These are phyloP conservation scores for Mollisiaceae sp. DNA, from an alignment of 2,329 filamentous ascomycete species.

Conservation along the genomic window DNA sequence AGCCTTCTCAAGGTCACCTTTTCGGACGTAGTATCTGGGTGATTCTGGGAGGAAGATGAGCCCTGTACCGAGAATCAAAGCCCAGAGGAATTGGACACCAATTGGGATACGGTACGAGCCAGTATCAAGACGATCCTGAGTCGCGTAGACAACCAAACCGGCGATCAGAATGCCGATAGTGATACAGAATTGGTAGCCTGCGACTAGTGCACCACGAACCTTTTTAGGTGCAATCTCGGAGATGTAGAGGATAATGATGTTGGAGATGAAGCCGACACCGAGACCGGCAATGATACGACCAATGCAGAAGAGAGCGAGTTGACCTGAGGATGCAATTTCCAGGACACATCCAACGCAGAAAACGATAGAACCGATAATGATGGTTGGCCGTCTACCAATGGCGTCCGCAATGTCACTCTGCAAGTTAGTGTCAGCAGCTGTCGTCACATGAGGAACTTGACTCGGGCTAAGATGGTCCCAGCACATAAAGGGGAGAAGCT, in stretches of 20 bases:
- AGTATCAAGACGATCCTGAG: slow-evolving; percentile 64
- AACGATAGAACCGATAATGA: slow-evolving; percentile 28
- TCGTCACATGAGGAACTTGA: too few relatives aligned
- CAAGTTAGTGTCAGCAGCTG: too few relatives aligned
- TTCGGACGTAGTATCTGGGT: slow-evolving; percentile 84
- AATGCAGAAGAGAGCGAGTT: slow-evolving; percentile 56
- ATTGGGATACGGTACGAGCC: slow-evolving; percentile 82
- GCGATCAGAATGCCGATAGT: slow-evolving; percentile 79
- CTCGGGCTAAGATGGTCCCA: too few relatives aligned
- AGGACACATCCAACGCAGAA: slow-evolving; percentile 30
- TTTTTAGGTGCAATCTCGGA: slow-evolving; percentile 48
- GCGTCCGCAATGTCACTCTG: slow-evolving; percentile 42
- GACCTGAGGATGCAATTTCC: slow-evolving; percentile 35
- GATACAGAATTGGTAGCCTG: slow-evolving; percentile 76
- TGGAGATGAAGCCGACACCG: slow-evolving; percentile 80
- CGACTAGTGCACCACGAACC: slow-evolving; percentile 75
- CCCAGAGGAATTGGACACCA: slow-evolving; percentile 79
- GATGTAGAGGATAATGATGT: slow-evolving; percentile 53
- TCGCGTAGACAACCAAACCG: slow-evolving; percentile 74
- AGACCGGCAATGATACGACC: slow-evolving; percentile 77
- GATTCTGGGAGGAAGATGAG: slow-evolving; percentile 79
- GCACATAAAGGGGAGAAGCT: too few relatives aligned
- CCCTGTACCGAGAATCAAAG: slow-evolving; percentile 73
- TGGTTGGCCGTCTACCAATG: slow-evolving; percentile 42
- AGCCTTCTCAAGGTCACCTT: slow-evolving; percentile 70